These are phyloP conservation scores for Trypanosoma cruzi DNA, from an alignment of 208 protist genomes.

Conservation along the genomic window DNA sequence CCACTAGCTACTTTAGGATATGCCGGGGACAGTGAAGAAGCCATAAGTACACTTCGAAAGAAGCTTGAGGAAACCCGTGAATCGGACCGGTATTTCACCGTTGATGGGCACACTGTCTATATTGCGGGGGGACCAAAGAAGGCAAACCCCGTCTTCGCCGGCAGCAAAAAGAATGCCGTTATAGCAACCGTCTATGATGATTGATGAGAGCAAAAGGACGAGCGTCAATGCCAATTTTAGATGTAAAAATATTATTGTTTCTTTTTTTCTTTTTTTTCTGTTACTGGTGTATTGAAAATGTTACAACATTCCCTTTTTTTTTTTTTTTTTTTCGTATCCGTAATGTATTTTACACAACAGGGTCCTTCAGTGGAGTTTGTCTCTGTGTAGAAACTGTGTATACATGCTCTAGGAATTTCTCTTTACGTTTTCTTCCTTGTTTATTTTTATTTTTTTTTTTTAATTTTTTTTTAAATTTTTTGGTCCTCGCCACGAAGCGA, in stretches of 20 bases:
- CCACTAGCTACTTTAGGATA: constrained; percentile 62
- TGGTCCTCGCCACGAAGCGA: background rate
- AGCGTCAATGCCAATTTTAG: background rate
- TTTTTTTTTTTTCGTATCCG: background rate
- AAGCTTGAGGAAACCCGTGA: constrained; percentile 46
- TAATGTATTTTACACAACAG: no score
- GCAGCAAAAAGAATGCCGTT: constrained; percentile 22
- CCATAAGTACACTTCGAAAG: constrained; percentile 51
- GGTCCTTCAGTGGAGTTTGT: no score
- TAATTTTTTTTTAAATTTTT: constrained; percentile 14
- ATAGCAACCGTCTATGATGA: constrained; percentile 26
- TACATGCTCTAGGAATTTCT: no score
- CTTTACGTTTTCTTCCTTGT: background rate
- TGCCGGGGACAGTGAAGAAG: constrained; percentile 40
- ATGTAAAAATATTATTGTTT: background rate
- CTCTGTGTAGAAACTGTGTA: no score
- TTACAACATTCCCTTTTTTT: no score
- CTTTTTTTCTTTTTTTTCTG: background rate
- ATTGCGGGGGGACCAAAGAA: constrained; percentile 44
- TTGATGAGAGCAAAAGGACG: constrained; percentile 8
- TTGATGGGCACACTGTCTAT: constrained; percentile 81
- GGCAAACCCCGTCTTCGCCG: constrained; percentile 4
- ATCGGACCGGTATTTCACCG: constrained; percentile 66
- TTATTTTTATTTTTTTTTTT: constrained; percentile 13
- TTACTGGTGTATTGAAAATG: background rate